Base-by-base conservation (phyloP, 2,329 filamentous ascomycete species). In the Ophiostoma australiae region DNA sequence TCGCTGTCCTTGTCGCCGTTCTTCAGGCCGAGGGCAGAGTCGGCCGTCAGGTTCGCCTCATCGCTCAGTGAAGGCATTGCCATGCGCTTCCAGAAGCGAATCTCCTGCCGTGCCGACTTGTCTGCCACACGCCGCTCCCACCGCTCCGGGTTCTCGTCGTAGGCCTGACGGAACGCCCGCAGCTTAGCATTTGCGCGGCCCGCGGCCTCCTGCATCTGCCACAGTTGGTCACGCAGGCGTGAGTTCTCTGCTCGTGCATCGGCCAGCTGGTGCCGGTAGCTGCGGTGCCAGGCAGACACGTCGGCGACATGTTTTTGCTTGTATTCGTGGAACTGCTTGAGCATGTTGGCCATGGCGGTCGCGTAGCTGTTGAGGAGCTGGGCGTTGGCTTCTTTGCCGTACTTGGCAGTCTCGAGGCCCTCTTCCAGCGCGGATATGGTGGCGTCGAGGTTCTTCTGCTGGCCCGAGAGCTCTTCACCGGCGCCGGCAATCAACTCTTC, bases 81-180 rank as follows among this genome's bases (percentile, higher is more conserved):
- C 82, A 89, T 83, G 61, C 88, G 82, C 79, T 90, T 90, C 88
- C 87, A 90, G 78, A 88, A 89, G 1, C 88, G 82, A 70, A 89
- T 76, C 78, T 90, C 86, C 77, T 89, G 87, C 4, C 85, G 82
- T 63, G 81, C 78, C 6, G 85, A 84, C 68, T 81, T 82, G 67
- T 84, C 82, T 55, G 87, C 82, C 3, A 88, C 83, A 4, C 82
- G 81, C 39, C 82, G 80, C 71, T 87, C 83, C 81, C 86, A 85
- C 27, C 84, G 81, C 52, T 80, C 79, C 73, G 84, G 82, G 72
- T 89, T 82, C 74, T 87, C 86, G 74, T 88, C 85, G 75, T 87
- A 85, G 70, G 80, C 81, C 65, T 83, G 80, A 69, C 87, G 83
- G 74, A 89, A 89, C 52, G 82, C 79, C 55, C 87, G 85, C 71